Base-by-base conservation (phyloP, 257 asterid species). In the Cinchona pubescens region DNA sequence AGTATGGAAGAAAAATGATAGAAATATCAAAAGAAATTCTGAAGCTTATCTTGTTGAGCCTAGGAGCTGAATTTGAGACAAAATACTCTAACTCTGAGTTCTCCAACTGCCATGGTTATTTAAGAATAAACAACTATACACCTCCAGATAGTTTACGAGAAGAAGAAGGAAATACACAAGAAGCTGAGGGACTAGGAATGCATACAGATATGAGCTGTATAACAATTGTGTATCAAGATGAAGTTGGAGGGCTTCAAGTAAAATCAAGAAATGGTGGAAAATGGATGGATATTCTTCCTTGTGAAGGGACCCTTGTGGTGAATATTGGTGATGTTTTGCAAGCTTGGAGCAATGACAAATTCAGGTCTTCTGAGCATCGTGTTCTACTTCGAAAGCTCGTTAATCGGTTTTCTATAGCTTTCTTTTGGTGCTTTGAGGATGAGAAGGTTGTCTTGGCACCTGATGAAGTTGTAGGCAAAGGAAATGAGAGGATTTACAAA, bases 141-240 rank as follows among this genome's bases (percentile, higher is more conserved):
- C 68, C 87, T 63, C 89, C 90, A 37, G 77, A 74, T 19, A 43
- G 70, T 43, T 9, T 58, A 13, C 86, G 85, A 25, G 70, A 86
- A 23, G 69, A 76, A 60, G 90, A 84, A 76, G n/a, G n/a, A n/a
- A n/a, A n/a, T n/a, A n/a, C n/a, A n/a, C n/a, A 55, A 27, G 55
- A 75, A 78, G 76, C 79, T 1, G 96, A 90, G 67, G 96, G 96
- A 2, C 90, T 90, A 0, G 96, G 96, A 53, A 90, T 84, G 90
- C 96, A 90, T 74, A 90, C 96, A 0, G 96, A 88, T 74, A 90
- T 90, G 96, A 90, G 96, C 80, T 88, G 96, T 62, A 63, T 90
- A 76, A 88, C 96, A 15, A 84, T 90, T 7, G 86, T 88, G 32
- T 85, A 84, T 37, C 96, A 90, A 71, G 93, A 88, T 72, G 90